Evolutionary conservation across 2,329 filamentous ascomycete species (phyloP), one percentile per base, ranked within the genome.

Genomic region (Colletotrichum karsti): DNA sequence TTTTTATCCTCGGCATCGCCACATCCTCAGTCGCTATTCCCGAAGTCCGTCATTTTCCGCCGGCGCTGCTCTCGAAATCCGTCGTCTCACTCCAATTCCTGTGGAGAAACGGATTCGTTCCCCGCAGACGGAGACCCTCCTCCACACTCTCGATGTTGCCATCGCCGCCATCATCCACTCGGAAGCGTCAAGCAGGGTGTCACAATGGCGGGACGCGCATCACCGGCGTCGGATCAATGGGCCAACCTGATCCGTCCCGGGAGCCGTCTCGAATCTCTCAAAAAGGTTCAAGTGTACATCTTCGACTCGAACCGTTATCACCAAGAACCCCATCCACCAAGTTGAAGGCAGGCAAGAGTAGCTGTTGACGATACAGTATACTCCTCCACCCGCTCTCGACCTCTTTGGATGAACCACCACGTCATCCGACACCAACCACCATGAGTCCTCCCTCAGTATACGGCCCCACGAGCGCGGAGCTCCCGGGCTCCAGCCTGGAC

Each of bases 401-500:
- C 28, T 33, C 18, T 46, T 53, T 64, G 64, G 46, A 59, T 39
- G 64, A 67, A 64, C 24, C 44, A 58, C 24, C 44, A 24, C 53
- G 20, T n/a, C n/a, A n/a, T 41, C n/a, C 60, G 48, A 37, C 51
- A 18, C 24, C 55, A 26, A 22, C 44, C 56, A 41, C 44, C 30
- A 70, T 70, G 69, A 62, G 56, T 44, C 69, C 69, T 10, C 69
- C 69, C 39, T 67, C 69, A 46, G 56, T 70, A 9, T 69, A 65
- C 44, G 69, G 69, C 35, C 69, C 69, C 30, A 50, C 69, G 53
- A 65, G 66, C 48, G 57, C 63, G 18, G 48, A 42, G 56, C 54
- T 62, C 28, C 60, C 66, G 20, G 42, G 57, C 53, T 48, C 64
- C 30, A 44, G 53, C 53, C n/a, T 67, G 18, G 64, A 20, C 13